Evolutionary conservation across 2,329 filamentous ascomycete genomes (phyloP).

Genomic region (Colletotrichum sojae): DNA sequence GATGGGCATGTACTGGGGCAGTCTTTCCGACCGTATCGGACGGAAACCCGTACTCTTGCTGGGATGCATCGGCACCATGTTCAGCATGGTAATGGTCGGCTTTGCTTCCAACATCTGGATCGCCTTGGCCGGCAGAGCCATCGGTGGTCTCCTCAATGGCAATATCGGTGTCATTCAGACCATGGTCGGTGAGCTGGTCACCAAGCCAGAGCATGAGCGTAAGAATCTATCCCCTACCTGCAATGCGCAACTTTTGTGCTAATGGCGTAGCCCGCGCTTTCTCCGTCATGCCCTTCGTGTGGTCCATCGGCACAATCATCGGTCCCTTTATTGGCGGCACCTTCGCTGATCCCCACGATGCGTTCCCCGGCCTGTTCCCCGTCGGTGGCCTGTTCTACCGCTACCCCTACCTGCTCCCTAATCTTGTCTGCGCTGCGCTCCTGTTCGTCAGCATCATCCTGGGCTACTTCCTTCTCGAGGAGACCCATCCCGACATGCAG

Average conservation of each 20-base stretch:
- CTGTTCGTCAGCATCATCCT: slow-evolving; percentile 84
- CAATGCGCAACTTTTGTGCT: slow-evolving; percentile 34
- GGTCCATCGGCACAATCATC: slow-evolving; percentile 90
- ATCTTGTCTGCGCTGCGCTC: slow-evolving; percentile 84
- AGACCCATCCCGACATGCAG: slow-evolving; percentile 78
- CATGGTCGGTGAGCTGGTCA: slow-evolving; percentile 91
- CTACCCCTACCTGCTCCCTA: slow-evolving; percentile 91
- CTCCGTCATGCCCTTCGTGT: slow-evolving; percentile 94
- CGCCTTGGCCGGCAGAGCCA: slow-evolving; percentile 80
- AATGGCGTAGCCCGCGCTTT: slow-evolving; percentile 79
- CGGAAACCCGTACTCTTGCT: slow-evolving; percentile 88
- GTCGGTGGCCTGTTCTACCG: slow-evolving; percentile 77
- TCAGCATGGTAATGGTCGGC: slow-evolving; percentile 87
- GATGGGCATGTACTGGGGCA: slow-evolving; percentile 92
- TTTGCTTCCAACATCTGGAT: slow-evolving; percentile 88
- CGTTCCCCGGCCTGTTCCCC: slow-evolving; percentile 81
- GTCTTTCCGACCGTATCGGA: slow-evolving; percentile 84
- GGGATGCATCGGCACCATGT: slow-evolving; percentile 85
- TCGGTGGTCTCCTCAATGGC: slow-evolving; percentile 89
- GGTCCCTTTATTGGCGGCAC: slow-evolving; percentile 90
- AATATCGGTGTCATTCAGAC: slow-evolving; percentile 94
- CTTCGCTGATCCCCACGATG: slow-evolving; percentile 83
- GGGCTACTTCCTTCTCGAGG: slow-evolving; percentile 85
- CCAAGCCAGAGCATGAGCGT: slow-evolving; percentile 88
- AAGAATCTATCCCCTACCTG: slow-evolving; percentile 51